Percentiles rank a stretch among this genome's conserved stretches.
Evolutionary conservation across 371 early-diverging fungal species (phyloP).

Genomic region (Haplosporangium sp.): DNA sequence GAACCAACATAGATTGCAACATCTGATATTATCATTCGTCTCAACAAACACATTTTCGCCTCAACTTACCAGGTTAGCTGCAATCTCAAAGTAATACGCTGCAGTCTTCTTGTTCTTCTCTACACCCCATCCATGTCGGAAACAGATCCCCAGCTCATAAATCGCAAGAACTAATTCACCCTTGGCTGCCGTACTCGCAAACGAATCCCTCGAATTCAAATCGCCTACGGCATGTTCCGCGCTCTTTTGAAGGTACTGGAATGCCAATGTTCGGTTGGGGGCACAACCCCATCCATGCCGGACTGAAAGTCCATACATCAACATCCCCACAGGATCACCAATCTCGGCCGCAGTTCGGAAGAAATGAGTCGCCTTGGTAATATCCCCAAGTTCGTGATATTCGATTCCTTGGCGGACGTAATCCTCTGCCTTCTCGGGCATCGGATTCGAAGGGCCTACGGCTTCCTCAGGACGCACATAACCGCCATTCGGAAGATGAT

Average conservation of each 20-base stretch:
- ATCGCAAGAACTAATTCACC: constrained; percentile 81
- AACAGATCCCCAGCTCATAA: constrained; percentile 88
- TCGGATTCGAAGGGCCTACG: constrained; percentile 50
- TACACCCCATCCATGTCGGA: constrained; percentile 94
- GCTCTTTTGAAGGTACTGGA: constrained; percentile 81
- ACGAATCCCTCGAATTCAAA: constrained; percentile 56
- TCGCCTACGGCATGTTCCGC: constrained; percentile 79
- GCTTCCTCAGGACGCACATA: constrained; percentile 54
- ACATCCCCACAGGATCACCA: constrained; percentile 81
- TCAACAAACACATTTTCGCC: background rate
- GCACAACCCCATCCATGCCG: constrained; percentile 93
- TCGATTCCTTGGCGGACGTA: constrained; percentile 64
- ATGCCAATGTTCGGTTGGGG: constrained; percentile 68
- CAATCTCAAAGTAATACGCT: constrained; percentile 88
- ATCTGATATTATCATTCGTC: no score
- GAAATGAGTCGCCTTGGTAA: constrained; percentile 84
- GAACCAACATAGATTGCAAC: background rate
- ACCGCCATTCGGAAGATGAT: constrained; percentile 39
- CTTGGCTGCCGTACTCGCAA: constrained; percentile 56
- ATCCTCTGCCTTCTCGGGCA: constrained; percentile 60
- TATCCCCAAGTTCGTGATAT: constrained; percentile 78
- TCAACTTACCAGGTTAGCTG: constrained; percentile 74
- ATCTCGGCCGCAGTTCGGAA: constrained; percentile 82
- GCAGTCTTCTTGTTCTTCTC: constrained; percentile 82
- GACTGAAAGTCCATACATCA: constrained; percentile 90